phyloP scores from a whole-genome alignment of 352 stramenopile species.

The Phytophthora pini region DNA sequence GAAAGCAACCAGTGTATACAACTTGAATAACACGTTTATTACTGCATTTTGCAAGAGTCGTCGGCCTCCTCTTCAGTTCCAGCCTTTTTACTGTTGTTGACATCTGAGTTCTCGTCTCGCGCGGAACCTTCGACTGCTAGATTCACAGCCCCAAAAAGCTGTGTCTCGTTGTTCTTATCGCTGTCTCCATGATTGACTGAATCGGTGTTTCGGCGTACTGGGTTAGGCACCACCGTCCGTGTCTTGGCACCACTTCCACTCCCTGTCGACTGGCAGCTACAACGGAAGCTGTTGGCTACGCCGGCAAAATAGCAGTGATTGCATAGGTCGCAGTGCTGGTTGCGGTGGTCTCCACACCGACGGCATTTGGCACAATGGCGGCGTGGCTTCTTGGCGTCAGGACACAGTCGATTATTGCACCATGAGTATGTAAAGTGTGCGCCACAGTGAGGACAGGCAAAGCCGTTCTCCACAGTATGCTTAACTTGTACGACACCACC shows the following conservation, averaged over 20 bases:
- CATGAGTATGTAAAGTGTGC: constrained; percentile 82
- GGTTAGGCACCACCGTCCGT: constrained; percentile 56
- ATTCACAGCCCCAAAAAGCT: constrained; percentile 20
- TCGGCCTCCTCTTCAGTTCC: constrained; percentile 56
- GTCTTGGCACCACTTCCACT: constrained; percentile 49
- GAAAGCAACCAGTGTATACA: background rate
- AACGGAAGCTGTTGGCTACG: constrained; percentile 85
- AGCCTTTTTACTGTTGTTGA: constrained; percentile 30
- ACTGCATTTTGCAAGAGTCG: constrained; percentile 75
- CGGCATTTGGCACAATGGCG: constrained; percentile 85
- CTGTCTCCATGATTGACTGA: constrained; percentile 11
- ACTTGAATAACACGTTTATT: constrained; percentile 15
- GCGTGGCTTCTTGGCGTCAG: constrained; percentile 78
- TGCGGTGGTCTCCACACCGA: constrained; percentile 80
- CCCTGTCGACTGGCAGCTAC: constrained; percentile 63
- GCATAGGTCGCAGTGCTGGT: constrained; percentile 83
- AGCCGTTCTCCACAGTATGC: constrained; percentile 65
- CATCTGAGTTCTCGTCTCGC: constrained; percentile 42
- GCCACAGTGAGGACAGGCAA: constrained; percentile 61
- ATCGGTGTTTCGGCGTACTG: constrained; percentile 26
- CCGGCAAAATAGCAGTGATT: constrained; percentile 89
- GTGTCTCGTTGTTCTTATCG: constrained; percentile 18
- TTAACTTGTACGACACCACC: constrained; percentile 68
- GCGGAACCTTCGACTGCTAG: constrained; percentile 16
- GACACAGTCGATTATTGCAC: constrained; percentile 79